These are phyloP conservation scores for Globisporangium camurandrum DNA, from an alignment of 352 stramenopile genomes.

Conservation along the genomic window DNA sequence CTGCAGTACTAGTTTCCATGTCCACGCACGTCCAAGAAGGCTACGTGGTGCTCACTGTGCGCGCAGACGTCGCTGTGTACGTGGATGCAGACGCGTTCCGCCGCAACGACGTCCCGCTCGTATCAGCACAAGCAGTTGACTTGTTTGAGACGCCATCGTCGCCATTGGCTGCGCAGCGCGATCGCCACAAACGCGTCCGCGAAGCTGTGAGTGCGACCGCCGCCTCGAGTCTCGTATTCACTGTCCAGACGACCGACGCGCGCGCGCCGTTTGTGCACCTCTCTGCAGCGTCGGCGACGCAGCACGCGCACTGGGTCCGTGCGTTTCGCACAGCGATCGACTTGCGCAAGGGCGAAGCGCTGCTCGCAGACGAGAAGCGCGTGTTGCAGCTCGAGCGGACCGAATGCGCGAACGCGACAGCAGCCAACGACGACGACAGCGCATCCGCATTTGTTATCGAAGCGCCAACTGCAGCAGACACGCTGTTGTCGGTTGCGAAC, in stretches of 20 bases:
- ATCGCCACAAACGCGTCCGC: conserved; percentile 18
- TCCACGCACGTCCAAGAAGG: conserved; percentile 15
- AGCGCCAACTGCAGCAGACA: too few relatives aligned
- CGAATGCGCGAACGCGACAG: conserved; percentile 10
- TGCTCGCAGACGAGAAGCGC: conserved; percentile 42
- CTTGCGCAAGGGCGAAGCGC: conserved; percentile 39
- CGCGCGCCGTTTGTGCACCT: conserved; percentile 24
- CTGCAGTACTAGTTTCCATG: conserved; percentile 8
- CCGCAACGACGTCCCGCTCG: conserved; percentile 8
- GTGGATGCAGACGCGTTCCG: conserved; percentile 40
- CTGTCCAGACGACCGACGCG: conserved; percentile 11
- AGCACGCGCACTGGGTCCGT: conserved; percentile 33
- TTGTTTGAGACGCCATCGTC: conserved; percentile 11
- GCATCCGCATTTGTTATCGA: too few relatives aligned
- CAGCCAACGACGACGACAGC: not conserved
- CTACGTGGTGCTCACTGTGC: conserved; percentile 28
- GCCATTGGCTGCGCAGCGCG: conserved; percentile 8
- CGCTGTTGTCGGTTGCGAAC: not conserved
- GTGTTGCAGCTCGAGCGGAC: conserved; percentile 32
- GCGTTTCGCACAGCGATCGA: conserved; percentile 32
- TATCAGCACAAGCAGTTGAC: conserved; percentile 27
- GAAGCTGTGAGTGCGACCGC: conserved; percentile 2
- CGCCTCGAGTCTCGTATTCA: not conserved
- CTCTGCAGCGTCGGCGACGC: conserved; percentile 25
- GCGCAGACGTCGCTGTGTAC: conserved; percentile 28